Percentiles rank a stretch among this genome's conserved stretches.
phyloP scores from a whole-genome alignment of 306 rosid genomes.

The Pterocarpus macrocarpus region DNA sequence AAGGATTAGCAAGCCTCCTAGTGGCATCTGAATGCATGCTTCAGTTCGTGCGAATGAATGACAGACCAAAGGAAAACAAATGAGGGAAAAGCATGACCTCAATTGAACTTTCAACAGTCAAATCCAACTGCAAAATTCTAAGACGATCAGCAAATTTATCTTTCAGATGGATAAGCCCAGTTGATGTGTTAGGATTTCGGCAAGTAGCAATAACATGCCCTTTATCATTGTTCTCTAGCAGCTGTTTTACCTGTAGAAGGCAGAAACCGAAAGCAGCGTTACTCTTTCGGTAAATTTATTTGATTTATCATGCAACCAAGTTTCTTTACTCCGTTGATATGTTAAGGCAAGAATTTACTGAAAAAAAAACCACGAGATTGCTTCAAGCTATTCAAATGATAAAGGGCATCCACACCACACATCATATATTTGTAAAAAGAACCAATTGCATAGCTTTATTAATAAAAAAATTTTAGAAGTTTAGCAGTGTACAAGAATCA shows the following conservation, averaged over 20 bases:
- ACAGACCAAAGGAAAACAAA: slow-evolving; percentile 1
- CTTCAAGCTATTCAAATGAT: background rate
- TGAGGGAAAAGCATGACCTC: slow-evolving; percentile 60
- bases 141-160: slow-evolving; percentile 73
- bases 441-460: background rate
- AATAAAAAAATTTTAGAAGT: background rate
- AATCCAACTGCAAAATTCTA: slow-evolving; percentile 67
- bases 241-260: slow-evolving; percentile 74
- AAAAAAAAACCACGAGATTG: background rate
- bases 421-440: background rate
- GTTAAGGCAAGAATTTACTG: background rate
- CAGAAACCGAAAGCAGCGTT: slow-evolving; percentile 40
- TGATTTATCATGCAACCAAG: background rate
- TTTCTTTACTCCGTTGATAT: background rate
- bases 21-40: slow-evolving; percentile 23
- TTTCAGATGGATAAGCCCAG: slow-evolving; percentile 72
- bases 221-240: slow-evolving; percentile 77
- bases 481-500: background rate
- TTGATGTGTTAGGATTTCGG: slow-evolving; percentile 75
- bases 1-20: background rate
- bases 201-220: slow-evolving; percentile 89
- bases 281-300: slow-evolving; percentile 14
- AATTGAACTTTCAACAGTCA: slow-evolving; percentile 85
- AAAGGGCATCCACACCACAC: background rate
- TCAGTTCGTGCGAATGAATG: slow-evolving; percentile 25